A percentile compares a stretch with the other conserved stretches of the same genome.
Conservation (phyloP, 352 stramenopile genomes). For the Globisporangium yorkense region DNA sequence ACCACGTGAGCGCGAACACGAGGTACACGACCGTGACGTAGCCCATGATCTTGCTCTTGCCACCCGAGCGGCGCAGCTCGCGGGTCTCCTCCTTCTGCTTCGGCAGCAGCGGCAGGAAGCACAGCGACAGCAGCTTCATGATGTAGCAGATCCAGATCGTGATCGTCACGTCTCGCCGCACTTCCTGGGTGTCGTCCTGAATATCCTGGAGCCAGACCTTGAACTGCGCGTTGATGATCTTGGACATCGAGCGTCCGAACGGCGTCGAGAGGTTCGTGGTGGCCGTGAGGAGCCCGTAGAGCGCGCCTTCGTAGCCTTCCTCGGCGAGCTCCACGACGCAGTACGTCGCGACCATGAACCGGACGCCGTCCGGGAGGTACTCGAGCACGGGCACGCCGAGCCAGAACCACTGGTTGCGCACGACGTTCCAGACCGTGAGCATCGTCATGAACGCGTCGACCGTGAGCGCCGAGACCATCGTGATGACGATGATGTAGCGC, state of each 20-base stretch:
- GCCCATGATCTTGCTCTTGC: constrained; percentile 31
- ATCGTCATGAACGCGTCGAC: constrained; percentile 50
- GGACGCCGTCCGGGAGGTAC: constrained; percentile 39
- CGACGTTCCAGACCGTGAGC: constrained; percentile 39
- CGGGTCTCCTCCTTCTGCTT: constrained; percentile 31
- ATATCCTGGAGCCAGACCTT: constrained; percentile 51
- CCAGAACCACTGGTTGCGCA: constrained; percentile 62
- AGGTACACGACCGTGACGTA: constrained; percentile 31
- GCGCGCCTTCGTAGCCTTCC: constrained; percentile 39
- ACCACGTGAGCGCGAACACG: constrained; percentile 31
- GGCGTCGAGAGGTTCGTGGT: constrained; percentile 41
- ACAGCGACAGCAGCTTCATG: constrained; percentile 47
- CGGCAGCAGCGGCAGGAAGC: constrained; percentile 43
- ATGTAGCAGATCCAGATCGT: constrained; percentile 48
- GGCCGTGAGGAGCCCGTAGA: constrained; percentile 48
- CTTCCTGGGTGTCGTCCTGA: constrained; percentile 29
- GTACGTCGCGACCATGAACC: constrained; percentile 56
- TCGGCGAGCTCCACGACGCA: constrained; percentile 55
- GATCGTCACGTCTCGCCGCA: constrained; percentile 48
- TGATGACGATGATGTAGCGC: constrained; percentile 37
- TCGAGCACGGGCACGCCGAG: constrained; percentile 47
- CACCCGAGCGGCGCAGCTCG: constrained; percentile 27
- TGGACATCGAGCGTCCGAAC: constrained; percentile 39
- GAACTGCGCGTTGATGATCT: constrained; percentile 49
- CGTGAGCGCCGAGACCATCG: constrained; percentile 28